These are phyloP conservation scores for Lanmaoa rubissima DNA, from an alignment of 768 basidiomycete species.

Conservation along the genomic window DNA sequence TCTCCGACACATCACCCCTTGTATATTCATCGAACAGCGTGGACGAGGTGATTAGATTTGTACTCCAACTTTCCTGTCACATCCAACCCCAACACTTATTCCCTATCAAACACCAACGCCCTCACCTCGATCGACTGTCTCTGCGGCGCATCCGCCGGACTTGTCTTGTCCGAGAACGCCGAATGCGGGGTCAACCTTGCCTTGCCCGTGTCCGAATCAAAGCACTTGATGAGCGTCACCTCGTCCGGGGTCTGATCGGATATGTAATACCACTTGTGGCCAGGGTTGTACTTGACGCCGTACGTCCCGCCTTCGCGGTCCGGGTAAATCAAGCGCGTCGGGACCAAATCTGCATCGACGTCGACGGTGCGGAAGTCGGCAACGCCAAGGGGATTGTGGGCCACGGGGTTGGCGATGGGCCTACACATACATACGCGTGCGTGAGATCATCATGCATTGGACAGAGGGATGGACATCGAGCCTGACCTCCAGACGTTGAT, in stretches of 20 bases:
- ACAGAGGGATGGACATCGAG: too few relatives aligned
- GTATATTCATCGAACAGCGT: too few relatives aligned
- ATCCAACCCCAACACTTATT: conserved; percentile 15
- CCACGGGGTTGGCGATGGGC: not conserved
- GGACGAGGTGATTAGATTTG: too few relatives aligned
- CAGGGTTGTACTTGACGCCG: conserved; percentile 33
- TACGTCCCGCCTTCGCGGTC: conserved; percentile 19
- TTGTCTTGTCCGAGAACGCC: conserved; percentile 37
- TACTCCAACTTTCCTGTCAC: too few relatives aligned
- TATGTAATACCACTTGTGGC: conserved; percentile 38
- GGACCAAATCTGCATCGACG: not conserved
- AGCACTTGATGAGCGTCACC: conserved; percentile 40
- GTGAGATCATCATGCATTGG: too few relatives aligned
- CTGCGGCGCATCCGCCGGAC: conserved; percentile 30
- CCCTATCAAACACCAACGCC: conserved; percentile 38
- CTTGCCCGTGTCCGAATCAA: conserved; percentile 37
- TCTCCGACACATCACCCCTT: too few relatives aligned
- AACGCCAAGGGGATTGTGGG: not conserved
- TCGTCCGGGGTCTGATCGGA: conserved; percentile 38
- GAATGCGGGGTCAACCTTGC: conserved; percentile 39
- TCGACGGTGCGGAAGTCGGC: conserved; percentile 1
- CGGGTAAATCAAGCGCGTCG: conserved; percentile 34
- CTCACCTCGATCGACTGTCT: conserved; percentile 43
- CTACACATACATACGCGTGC: not conserved
- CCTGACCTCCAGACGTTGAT: conserved; percentile 43